A percentile compares a stretch with the other conserved stretches of the same genome.
Evolutionary conservation across 371 early-diverging fungal species (phyloP).

Genomic region (Actinomortierella ambigua): DNA sequence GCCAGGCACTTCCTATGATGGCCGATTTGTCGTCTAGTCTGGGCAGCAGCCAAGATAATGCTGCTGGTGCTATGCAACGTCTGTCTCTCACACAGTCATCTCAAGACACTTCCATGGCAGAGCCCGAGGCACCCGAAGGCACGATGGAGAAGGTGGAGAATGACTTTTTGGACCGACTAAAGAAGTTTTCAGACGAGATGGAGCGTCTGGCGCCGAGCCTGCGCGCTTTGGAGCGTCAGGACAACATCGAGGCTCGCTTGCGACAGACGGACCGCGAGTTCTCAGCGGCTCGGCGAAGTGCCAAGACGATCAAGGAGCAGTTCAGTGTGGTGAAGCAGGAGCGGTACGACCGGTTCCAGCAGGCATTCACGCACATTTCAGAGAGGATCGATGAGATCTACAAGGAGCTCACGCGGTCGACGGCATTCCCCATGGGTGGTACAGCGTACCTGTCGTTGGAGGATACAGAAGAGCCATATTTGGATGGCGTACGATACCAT

Average conservation of each 20-base stretch:
- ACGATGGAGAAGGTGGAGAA: slow-evolving; percentile 63
- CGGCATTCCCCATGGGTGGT: slow-evolving; percentile 87
- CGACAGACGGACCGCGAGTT: slow-evolving; percentile 83
- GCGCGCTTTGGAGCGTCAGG: slow-evolving; percentile 85
- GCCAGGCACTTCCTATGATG: slow-evolving; percentile 20
- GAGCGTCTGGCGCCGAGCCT: slow-evolving; percentile 91
- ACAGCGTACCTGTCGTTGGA: slow-evolving; percentile 96
- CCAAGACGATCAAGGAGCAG: slow-evolving; percentile 77
- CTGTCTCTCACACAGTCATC: slow-evolving; percentile 18
- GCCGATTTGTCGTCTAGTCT: slow-evolving; percentile 9
- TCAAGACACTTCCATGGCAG: slow-evolving; percentile 20
- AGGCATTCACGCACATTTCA: slow-evolving; percentile 91
- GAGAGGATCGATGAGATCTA: slow-evolving; percentile 93
- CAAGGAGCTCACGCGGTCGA: slow-evolving; percentile 88
- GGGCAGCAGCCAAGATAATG: slow-evolving; percentile 9
- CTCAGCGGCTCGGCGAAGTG: slow-evolving; percentile 75
- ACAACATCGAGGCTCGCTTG: slow-evolving; percentile 79
- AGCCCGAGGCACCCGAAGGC: slow-evolving; percentile 30
- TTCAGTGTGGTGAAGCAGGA: slow-evolving; percentile 86
- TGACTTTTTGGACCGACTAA: slow-evolving; percentile 73
- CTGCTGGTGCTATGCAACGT: slow-evolving; percentile 22
- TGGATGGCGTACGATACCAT: slow-evolving; percentile 95
- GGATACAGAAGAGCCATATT: slow-evolving; percentile 95
- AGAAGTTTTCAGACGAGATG: slow-evolving; percentile 70
- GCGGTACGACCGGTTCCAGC: slow-evolving; percentile 81